Conservation (phyloP, 352 stramenopile genomes). For the Phytophthora rubi region DNA sequence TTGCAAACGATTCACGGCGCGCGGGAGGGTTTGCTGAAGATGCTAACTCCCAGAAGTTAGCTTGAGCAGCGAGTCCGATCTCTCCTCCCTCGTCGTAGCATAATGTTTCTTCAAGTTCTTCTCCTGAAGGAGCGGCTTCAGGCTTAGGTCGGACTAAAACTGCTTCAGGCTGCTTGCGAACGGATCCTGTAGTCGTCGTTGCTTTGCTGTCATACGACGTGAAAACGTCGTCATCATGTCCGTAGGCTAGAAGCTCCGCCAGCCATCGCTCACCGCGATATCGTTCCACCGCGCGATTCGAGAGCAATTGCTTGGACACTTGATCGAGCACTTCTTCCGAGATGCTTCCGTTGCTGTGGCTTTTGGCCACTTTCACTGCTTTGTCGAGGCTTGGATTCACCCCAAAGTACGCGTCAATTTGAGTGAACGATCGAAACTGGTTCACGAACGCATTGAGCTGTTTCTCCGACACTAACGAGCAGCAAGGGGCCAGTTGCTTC, state of each 20-base stretch:
- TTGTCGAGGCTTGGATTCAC: constrained; percentile 44
- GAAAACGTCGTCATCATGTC: constrained; percentile 29
- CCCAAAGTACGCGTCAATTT: constrained; percentile 56
- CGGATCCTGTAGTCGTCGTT: constrained; percentile 15
- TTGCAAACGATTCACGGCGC: constrained; percentile 40
- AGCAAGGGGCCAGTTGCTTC: constrained; percentile 34
- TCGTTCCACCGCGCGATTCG: constrained; percentile 38
- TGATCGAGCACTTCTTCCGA: constrained; percentile 40
- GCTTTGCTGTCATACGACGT: constrained; percentile 38
- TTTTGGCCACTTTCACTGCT: constrained; percentile 30
- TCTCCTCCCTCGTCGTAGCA: constrained; percentile 52
- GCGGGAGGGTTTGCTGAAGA: constrained; percentile 15
- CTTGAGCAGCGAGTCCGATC: constrained; percentile 46
- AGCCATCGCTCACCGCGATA: constrained; percentile 62
- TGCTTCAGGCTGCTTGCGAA: constrained; percentile 24
- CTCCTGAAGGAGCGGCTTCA: constrained; percentile 11
- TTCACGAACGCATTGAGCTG: constrained; percentile 44
- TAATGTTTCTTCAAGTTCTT: constrained; percentile 55
- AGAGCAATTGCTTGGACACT: constrained; percentile 38
- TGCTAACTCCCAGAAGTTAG: constrained; percentile 50
- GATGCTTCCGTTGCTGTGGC: constrained; percentile 20
- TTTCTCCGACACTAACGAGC: constrained; percentile 42
- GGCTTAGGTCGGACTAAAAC: constrained; percentile 25
- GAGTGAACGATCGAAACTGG: constrained; percentile 45
- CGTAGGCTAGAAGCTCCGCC: constrained; percentile 49